Evolutionary conservation across 768 basidiomycete genomes (phyloP).

Genomic region (Lactarius evosmus): DNA sequence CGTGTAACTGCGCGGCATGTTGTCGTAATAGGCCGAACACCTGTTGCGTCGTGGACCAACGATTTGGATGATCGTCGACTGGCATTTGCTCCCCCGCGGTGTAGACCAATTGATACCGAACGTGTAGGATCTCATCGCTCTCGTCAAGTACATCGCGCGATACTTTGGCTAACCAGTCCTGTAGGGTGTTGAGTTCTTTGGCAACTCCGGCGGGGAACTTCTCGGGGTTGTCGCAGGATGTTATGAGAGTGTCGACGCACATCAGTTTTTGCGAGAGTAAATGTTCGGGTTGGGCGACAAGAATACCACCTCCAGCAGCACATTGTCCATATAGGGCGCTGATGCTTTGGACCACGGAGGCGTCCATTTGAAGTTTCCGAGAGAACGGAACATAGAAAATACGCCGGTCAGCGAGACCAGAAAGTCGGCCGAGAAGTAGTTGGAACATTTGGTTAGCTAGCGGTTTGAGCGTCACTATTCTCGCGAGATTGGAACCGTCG

Average conservation of each 20-base stretch:
- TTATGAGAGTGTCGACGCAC: conserved; percentile 38
- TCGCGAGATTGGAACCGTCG: conserved; percentile 42
- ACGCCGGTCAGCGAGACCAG: conserved; percentile 44
- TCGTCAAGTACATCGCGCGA: conserved; percentile 21
- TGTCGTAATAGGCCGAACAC: conserved; percentile 36
- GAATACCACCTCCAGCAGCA: conserved; percentile 38
- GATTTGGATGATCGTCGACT: conserved; percentile 41
- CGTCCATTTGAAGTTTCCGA: conserved; percentile 36
- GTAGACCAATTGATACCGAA: conserved; percentile 48
- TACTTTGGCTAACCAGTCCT: neutral
- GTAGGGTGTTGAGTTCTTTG: neutral
- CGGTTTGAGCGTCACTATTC: conserved; percentile 49
- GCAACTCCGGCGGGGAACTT: neutral
- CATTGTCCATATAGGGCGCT: conserved; percentile 40
- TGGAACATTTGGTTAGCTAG: conserved; percentile 48
- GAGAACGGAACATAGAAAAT: conserved; percentile 52
- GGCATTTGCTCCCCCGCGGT: conserved; percentile 40
- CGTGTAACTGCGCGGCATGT: conserved; percentile 11
- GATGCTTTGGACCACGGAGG: conserved; percentile 31
- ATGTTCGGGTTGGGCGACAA: conserved; percentile 52
- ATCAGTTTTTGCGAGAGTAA: conserved; percentile 50
- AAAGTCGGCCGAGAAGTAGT: conserved; percentile 42
- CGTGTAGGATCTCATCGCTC: conserved; percentile 40
- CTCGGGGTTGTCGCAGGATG: neutral
- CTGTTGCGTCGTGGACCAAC: conserved; percentile 44